Evolutionary conservation across 306 rosid genomes (phyloP).

Genomic region (Cyamopsis tetragonoloba): DNA sequence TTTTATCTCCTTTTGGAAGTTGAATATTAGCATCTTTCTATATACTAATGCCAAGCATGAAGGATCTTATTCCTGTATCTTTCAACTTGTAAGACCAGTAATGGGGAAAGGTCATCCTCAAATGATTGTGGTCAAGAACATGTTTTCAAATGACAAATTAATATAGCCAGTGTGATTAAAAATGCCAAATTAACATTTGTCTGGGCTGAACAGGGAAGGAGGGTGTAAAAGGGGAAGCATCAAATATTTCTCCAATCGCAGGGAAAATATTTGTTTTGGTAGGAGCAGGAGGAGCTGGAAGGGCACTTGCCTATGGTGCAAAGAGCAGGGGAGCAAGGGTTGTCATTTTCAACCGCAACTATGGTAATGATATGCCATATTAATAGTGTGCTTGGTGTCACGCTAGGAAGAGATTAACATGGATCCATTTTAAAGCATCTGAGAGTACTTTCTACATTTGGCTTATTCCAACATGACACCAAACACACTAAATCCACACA

Average conservation of each 20-base stretch:
- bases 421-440: too few species aligned
- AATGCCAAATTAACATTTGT: background rate
- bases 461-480: too few species aligned
- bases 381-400: too few species aligned
- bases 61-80: background rate
- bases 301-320: conserved; percentile 23
- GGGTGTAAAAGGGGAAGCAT: background rate
- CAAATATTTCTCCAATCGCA: conserved; percentile 10
- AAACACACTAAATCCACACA: background rate
- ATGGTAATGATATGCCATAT: background rate
- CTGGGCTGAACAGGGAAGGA: background rate
- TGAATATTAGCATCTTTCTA: too few species aligned
- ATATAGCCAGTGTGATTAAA: too few species aligned
- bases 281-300: conserved; percentile 17
- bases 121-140: background rate
- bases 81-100: background rate
- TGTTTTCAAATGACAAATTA: background rate
- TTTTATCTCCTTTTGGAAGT: background rate
- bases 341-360: conserved; percentile 14
- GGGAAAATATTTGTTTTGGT: conserved; percentile 18
- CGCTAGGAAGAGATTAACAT: too few species aligned
- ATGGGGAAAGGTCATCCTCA: background rate
- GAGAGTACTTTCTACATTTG: too few species aligned
- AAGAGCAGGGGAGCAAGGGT: conserved; percentile 11
- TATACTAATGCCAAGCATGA: too few species aligned